Evolutionary conservation across 2,329 filamentous ascomycete genomes (phyloP), one percentile per base, ranked within the genome.

Genomic region (Alternaria sp.): DNA sequence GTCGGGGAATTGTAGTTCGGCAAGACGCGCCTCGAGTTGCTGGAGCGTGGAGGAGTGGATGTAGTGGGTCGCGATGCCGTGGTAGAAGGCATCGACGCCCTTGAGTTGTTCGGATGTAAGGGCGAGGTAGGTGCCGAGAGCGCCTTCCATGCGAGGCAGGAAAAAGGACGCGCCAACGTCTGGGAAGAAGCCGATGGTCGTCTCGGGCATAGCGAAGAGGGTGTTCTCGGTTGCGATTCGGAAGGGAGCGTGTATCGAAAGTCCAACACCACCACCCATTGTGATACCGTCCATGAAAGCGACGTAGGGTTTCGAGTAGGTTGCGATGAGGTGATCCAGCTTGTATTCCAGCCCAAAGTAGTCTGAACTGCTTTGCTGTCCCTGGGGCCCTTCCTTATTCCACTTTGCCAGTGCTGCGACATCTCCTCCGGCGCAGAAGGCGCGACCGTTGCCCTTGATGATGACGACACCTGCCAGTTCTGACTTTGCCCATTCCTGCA

Each of bases 111-210:
- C 91, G 76, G 94, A 96, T 8, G 96, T 99, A 67, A 99, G 85
- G 20, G 94, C 96, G 46, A 99, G 89, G 81, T 98, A 99, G 20
- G 92, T 97, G 61, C 96, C 96, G 60, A 97, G 82, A 63, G 89
- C 85, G 54, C 96, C 96, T 73, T 96, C 89, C 85, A 99, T 89
- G 67, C 94, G 88, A 15, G 96, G 93, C 58, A 99, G 85, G 86
- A 98, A 98, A 85, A 98, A 99, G 11, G 93, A 96, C 30, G 91
- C 96, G 65, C 96, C 96, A 53, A 99, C 96, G 76, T 99, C 96
- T 7, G 96, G 96, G 86, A 99, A 99, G 86, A 98, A 97, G 43
- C 96, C 96, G 76, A 99, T 99, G 9, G 89, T 97, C 5, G 96
- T 99, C 84, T 99, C 96, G 28, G 96, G 96, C 96, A 99, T 99